A percentile compares a stretch with the other conserved stretches of the same genome.
Evolutionary conservation across 2,329 filamentous ascomycete species (phyloP).

Genomic region (Pseudocercospora musae): DNA sequence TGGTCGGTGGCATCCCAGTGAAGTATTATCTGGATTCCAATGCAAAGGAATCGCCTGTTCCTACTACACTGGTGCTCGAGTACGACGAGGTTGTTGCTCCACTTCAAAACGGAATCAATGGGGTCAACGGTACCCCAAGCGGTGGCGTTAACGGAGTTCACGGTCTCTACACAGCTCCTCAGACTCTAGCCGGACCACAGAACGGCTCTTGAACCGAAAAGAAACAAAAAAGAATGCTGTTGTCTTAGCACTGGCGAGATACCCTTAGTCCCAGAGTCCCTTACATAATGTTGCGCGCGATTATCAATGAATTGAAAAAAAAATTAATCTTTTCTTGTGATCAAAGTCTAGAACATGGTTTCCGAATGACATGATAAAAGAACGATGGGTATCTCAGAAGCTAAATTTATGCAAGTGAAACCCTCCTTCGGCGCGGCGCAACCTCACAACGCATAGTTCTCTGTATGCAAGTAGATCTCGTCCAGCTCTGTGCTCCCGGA

Average conservation of each 20-base stretch:
- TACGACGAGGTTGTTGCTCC: constrained; percentile 35
- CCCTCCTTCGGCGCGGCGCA: not conserved
- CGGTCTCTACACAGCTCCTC: not conserved
- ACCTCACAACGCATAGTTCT: constrained; percentile 81
- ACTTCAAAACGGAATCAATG: not conserved
- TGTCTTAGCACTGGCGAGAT: not conserved
- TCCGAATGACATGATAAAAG: not conserved
- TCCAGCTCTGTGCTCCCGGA: constrained; percentile 67
- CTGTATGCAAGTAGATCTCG: constrained; percentile 90
- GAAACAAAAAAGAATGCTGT: not conserved
- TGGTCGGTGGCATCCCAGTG: constrained; percentile 49
- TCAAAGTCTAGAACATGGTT: not conserved
- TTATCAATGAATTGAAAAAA: not conserved
- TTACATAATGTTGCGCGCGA: not conserved
- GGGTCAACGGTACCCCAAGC: not conserved
- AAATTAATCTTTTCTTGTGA: not conserved
- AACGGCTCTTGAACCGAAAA: not conserved
- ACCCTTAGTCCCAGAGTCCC: not conserved
- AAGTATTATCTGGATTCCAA: constrained; percentile 49
- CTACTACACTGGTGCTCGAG: constrained; percentile 43
- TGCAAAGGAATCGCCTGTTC: constrained; percentile 47
- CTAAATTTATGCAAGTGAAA: not conserved
- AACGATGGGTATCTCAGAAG: not conserved
- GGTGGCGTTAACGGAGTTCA: not conserved
- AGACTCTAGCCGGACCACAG: not conserved